Percentiles rank a stretch among this genome's conserved stretches.
Conservation (phyloP, 768 basidiomycete species). For the Cystobasidium tubakii region DNA sequence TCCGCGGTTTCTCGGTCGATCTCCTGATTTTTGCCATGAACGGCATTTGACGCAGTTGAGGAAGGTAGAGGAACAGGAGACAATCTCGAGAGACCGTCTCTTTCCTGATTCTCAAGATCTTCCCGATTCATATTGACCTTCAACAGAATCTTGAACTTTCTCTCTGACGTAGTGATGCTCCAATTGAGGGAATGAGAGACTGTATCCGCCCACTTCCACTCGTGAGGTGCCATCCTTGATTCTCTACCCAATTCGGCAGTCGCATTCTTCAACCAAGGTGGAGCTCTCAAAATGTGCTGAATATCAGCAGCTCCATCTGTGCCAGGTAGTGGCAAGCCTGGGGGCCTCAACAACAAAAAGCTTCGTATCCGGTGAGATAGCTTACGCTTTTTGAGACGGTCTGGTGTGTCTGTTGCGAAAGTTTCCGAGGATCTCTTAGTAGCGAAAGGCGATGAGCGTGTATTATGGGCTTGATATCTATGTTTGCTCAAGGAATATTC, state of each 20-base stretch:
- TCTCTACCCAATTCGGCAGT: constrained; percentile 25
- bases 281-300: not conserved
- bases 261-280: constrained; percentile 16
- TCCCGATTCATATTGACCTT: not conserved
- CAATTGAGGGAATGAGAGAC: not conserved
- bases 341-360: constrained; percentile 23
- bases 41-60: not conserved
- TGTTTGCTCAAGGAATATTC: not conserved
- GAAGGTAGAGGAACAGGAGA: not conserved
- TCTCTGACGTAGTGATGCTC: not conserved
- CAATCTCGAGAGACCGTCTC: not conserved
- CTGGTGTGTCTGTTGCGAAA: not conserved
- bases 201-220: constrained; percentile 14
- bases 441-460: not conserved
- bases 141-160: not conserved
- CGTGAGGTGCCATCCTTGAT: constrained; percentile 23
- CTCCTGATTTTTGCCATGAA: too few species aligned
- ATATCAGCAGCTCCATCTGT: constrained; percentile 33
- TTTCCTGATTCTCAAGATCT: not conserved
- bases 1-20: too few species aligned
- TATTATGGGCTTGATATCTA: not conserved
- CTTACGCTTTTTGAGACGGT: constrained; percentile 30
- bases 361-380: constrained; percentile 15
- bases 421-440: not conserved
- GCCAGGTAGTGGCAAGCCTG: constrained; percentile 2